These are phyloP conservation scores for Xylariaceae sp. DNA, from an alignment of 2,329 filamentous ascomycete species.

Conservation along the genomic window DNA sequence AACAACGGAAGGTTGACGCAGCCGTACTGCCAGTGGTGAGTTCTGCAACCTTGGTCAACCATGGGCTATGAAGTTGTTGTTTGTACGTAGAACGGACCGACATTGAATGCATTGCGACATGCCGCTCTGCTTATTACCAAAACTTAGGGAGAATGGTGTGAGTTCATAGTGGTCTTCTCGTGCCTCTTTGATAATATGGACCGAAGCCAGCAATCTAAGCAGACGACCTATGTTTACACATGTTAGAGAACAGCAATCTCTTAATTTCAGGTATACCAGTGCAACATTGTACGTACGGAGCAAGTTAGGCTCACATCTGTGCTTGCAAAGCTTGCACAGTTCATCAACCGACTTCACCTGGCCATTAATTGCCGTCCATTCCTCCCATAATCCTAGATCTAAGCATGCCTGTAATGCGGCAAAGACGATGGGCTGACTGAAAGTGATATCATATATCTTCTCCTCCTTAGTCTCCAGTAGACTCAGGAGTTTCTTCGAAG, in stretches of 20 bases:
- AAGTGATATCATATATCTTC: constrained; percentile 24
- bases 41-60: constrained; percentile 9
- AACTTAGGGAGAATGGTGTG: constrained; percentile 36
- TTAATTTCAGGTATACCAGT: background rate
- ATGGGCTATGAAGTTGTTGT: background rate
- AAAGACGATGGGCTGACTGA: constrained; percentile 28
- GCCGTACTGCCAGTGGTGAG: constrained; percentile 19
- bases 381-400: constrained; percentile 33
- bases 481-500: constrained; percentile 29
- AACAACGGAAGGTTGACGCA: constrained; percentile 29
- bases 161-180: constrained; percentile 35
- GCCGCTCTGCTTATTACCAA: too few relatives aligned
- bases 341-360: constrained; percentile 27
- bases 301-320: constrained; percentile 30
- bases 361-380: constrained; percentile 29
- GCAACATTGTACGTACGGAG: constrained; percentile 33
- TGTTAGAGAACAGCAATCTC: constrained; percentile 1
- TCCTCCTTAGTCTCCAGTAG: constrained; percentile 33
- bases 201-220: constrained; percentile 27
- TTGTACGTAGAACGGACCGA: constrained; percentile 5
- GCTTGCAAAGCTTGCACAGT: constrained; percentile 23
- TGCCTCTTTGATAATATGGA: constrained; percentile 34
- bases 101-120: constrained; percentile 33
- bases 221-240: constrained; percentile 29
- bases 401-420: constrained; percentile 28